Percentiles rank a stretch among this genome's conserved stretches.
Conservation (phyloP, 257 asterid genomes). For the Solanum stenotomum region DNA sequence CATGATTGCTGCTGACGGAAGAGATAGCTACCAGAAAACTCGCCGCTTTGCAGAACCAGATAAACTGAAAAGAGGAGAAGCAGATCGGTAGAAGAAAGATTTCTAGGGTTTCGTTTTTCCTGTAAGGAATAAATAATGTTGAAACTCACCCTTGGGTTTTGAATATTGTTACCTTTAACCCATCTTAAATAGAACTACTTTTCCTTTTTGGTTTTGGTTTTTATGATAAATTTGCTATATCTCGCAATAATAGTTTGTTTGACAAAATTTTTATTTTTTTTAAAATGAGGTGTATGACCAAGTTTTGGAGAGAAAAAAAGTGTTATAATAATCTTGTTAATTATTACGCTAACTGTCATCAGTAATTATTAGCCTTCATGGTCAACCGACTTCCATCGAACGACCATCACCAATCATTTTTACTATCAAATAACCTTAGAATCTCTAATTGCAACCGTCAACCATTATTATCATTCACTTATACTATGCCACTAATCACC, state of each 20-base stretch:
- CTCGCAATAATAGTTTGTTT: too few species aligned
- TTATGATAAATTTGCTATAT: too few species aligned
- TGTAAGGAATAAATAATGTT: background rate
- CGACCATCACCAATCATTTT: rapidly evolving
- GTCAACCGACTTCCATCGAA: background rate
- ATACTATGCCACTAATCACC: background rate
- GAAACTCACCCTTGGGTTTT: background rate
- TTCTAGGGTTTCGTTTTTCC: background rate
- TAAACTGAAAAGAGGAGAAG: background rate
- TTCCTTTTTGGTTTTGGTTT: too few species aligned
- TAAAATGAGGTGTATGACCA: too few species aligned
- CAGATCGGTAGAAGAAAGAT: background rate
- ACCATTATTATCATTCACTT: background rate
- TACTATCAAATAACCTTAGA: too few species aligned
- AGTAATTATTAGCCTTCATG: too few species aligned
- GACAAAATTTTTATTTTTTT: too few species aligned
- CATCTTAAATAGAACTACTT: background rate
- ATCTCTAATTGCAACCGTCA: too few species aligned
- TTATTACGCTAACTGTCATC: too few species aligned
- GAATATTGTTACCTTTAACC: background rate
- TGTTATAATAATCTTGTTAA: too few species aligned
- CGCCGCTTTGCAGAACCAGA: background rate
- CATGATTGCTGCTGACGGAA: slow-evolving; percentile 10
- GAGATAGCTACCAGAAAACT: background rate
- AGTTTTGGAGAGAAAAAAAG: too few species aligned